Base-by-base conservation (phyloP, 2,329 filamentous ascomycete species). In the Trichoderma koningiopsis region DNA sequence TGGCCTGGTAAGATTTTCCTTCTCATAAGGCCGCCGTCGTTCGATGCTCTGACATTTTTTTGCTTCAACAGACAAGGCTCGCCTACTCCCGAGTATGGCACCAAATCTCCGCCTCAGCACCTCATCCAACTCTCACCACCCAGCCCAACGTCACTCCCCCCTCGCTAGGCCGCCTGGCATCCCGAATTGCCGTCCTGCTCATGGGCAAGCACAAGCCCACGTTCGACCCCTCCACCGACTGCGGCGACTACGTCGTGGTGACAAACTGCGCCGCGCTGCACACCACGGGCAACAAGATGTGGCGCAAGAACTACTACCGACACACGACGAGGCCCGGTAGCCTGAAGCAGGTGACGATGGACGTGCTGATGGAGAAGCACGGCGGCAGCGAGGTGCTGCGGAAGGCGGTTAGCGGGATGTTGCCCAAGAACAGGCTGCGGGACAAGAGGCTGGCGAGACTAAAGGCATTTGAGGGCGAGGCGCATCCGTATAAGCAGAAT, bases 171-270 rank as follows among this genome's bases (percentile, higher is more conserved):
- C 93, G 95, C 53, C 87, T 97, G 63, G 95, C 95, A 71, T 93
- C 91, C 65, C 89, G 91, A 72, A 97, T 97, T 80, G 95, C 94
- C 71, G 85, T 91, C 66, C 86, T 93, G 71, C 89, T 97, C 64
- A 97, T 98, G 94, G 96, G 96, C 83, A 99, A 99, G 86, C 92
- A 99, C 87, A 99, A 99, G 84, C 96, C 96, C 27, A 97, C 96
- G 81, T 99, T 90, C 84, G 93, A 98, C 82, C 96, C 96, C 1
- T 97, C 94, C 27, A 97, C 94, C 71, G 96, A 99, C 86, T 98
- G 96, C 86, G 96, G 96, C 75, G 96, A 99, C 88, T 99, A 99
- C 81, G 94, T 99, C 14, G 95, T 99, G 0, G 94, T 96, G 63
- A 93, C 93, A 47, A 91, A 94, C 80, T 98, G 96, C 84, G 88